Evolutionary conservation across 768 basidiomycete species (phyloP).

Genomic region (Kwoniella dejecticola): DNA sequence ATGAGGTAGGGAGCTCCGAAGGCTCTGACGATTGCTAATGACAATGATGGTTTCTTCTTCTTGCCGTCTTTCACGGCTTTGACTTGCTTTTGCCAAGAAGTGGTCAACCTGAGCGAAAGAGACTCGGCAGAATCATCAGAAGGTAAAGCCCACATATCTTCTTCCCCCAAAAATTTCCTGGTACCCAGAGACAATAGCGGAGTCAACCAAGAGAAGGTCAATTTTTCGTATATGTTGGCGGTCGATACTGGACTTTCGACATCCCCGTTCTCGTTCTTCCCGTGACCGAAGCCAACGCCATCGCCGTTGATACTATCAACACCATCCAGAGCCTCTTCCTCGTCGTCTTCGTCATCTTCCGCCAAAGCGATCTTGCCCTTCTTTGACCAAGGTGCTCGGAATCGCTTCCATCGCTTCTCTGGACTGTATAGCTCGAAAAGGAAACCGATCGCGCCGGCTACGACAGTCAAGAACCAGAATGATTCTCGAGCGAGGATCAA

Average conservation of each 20-base stretch:
- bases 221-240: slow-evolving; percentile 75
- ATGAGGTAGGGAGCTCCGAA: slow-evolving; percentile 74
- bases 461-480: slow-evolving; percentile 42
- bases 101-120: slow-evolving; percentile 66
- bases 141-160: slow-evolving; percentile 77
- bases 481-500: slow-evolving; percentile 34
- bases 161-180: slow-evolving; percentile 69
- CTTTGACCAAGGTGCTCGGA: slow-evolving; percentile 29
- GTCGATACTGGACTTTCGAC: slow-evolving; percentile 70
- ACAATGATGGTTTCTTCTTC: slow-evolving; percentile 61
- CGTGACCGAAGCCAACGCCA: slow-evolving; percentile 10
- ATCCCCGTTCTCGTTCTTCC: slow-evolving; percentile 48
- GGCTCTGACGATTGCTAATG: slow-evolving; percentile 71
- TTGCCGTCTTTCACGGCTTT: slow-evolving; percentile 42
- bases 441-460: slow-evolving; percentile 54
- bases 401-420: slow-evolving; percentile 42
- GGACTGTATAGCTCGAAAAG: slow-evolving; percentile 39
- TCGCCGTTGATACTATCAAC: slow-evolving; percentile 33
- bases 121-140: slow-evolving; percentile 69
- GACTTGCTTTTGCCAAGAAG: slow-evolving; percentile 64
- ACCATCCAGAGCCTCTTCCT: slow-evolving; percentile 45
- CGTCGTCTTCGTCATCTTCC: slow-evolving; percentile 45
- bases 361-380: slow-evolving; percentile 48
- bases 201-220: slow-evolving; percentile 85
- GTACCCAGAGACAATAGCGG: slow-evolving; percentile 57